Conservation (phyloP, 306 rosid species). For the Fragaria vesca region DNA sequence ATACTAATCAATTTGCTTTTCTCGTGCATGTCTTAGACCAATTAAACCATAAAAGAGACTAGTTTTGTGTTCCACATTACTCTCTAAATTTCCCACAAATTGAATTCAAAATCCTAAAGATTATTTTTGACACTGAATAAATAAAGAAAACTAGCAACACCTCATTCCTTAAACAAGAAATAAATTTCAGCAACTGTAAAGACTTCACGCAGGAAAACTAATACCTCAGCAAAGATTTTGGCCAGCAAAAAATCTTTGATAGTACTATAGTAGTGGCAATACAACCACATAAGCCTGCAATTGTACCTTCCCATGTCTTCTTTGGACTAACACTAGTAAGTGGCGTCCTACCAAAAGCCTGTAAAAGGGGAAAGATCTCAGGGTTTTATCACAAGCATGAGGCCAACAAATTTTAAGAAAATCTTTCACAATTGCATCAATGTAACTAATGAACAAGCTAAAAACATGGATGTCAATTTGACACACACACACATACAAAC, state of each 20-base stretch:
- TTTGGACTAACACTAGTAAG: slow-evolving; percentile 90
- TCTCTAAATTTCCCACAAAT: not conserved
- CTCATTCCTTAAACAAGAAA: not conserved
- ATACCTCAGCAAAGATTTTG: slow-evolving; percentile 69
- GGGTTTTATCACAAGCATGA: not conserved
- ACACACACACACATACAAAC: not conserved
- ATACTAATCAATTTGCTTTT: not conserved
- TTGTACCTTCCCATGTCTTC: slow-evolving; percentile 99
- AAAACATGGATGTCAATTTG: not conserved
- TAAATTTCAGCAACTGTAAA: not conserved
- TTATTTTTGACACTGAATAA: not conserved
- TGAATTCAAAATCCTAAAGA: not conserved
- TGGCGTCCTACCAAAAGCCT: slow-evolving; percentile 91
- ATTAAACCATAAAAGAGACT: not conserved
- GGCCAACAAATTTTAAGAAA: not conserved
- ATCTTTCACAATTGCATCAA: not conserved
- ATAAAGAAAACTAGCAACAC: not conserved
- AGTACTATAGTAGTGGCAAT: slow-evolving; percentile 67
- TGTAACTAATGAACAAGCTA: not conserved
- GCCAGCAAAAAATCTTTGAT: slow-evolving; percentile 80
- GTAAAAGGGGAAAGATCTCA: slow-evolving; percentile 39
- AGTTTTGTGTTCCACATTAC: not conserved
- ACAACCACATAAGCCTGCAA: slow-evolving; percentile 88
- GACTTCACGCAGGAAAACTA: slow-evolving; percentile 15
- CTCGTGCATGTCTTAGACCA: not conserved